Conservation (phyloP, 495 filamentous ascomycete species). For the Cercophora scortea region DNA sequence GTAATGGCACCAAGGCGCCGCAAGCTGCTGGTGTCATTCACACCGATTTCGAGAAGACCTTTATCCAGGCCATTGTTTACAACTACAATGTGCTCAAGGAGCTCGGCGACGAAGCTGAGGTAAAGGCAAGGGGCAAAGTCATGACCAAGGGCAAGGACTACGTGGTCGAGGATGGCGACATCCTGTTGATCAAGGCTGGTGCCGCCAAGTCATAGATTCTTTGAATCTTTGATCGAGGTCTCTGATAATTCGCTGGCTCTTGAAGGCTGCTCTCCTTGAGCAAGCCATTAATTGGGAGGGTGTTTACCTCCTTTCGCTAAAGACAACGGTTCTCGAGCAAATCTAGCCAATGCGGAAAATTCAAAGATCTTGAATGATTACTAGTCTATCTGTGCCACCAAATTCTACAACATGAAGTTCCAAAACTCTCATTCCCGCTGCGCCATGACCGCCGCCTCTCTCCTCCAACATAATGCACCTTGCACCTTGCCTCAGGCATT, state of each 20-base stretch:
- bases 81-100: conserved; percentile 77
- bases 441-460: not conserved
- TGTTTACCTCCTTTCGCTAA: no score
- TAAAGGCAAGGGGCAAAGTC: conserved; percentile 90
- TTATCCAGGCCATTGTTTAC: conserved; percentile 92
- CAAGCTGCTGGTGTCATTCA: conserved; percentile 98
- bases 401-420: no score
- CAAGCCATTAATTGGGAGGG: no score
- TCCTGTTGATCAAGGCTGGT: conserved; percentile 87
- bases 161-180: conserved; percentile 69
- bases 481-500: not conserved
- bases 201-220: conserved; percentile 67
- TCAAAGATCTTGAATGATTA: no score
- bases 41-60: conserved; percentile 98
- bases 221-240: no score
- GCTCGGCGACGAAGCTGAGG: conserved; percentile 75
- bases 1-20: conserved; percentile 93
- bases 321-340: no score
- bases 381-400: no score
- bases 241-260: no score
- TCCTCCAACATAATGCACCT: not conserved
- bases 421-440: not conserved
- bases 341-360: no score
- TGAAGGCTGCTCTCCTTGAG: no score
- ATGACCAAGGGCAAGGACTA: conserved; percentile 99